Evolutionary conservation across 78 protist species (phyloP), one percentile per base, ranked within the genome.

Genomic region (Polysphondylium violaceum): DNA sequence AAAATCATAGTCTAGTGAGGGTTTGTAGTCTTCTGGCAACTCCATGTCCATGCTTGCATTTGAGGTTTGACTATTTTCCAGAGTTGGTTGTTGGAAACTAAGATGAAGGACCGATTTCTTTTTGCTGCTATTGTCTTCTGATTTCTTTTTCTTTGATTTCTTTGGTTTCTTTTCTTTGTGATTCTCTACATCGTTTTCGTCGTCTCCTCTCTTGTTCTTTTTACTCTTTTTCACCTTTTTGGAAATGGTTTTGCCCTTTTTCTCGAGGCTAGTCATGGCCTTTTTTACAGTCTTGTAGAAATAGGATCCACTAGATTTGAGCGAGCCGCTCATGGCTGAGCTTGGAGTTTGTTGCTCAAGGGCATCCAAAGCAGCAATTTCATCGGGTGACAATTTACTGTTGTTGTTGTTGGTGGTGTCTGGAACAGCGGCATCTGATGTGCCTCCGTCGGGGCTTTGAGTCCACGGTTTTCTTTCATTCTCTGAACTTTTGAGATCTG

Each of bases 211-310:
- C 53, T 47, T 47, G 27, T 51, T 36, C 16, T 19, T 14, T 29
- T 61, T 61, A 31, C 8, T 33, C 17, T 19, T 61, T 19, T 83
- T 83, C 4, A 83, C 91, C 23, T 44, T 67, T 40, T 83, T 67
- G 23, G 27, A 33, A 2, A 81, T 81, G 29, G 31, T 71, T 43
- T 81, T 81, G 9, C 78, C 63, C 19, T 81, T 81, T 53, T 81
- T 71, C 36, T 55, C 89, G 17, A 83, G 33, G 17, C 31, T 51
- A 17, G 40, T 29, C 73, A 68, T 68, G 40, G 74, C 91, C 63
- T 83, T 83, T 31, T 83, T 83, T 1, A 83, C 61, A 58, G 73
- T 69, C 51, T 83, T 67, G 63, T 83, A 83, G 3, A 83, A 44
- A 12, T 25, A 60, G n/a, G 44, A 25, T 3, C 91, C 91, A 69